Base-by-base conservation (phyloP, 768 basidiomycete species). In the Lentinus tigrinus region DNA sequence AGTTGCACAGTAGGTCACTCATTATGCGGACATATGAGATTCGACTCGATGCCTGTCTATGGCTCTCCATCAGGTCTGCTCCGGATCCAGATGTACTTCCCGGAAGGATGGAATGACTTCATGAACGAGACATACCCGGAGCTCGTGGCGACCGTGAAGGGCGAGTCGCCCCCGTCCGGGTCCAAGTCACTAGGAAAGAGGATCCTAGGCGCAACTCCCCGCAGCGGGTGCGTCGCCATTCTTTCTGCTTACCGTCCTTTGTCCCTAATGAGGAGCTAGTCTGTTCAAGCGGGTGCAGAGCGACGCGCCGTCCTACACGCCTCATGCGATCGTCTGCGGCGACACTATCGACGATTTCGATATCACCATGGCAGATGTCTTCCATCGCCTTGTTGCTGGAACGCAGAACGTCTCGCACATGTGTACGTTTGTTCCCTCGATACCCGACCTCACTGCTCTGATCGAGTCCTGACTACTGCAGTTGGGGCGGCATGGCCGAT, bases 1-100 rank as follows among this genome's bases (percentile, higher is more conserved):
- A 19, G n/a, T 47, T 60, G 14, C 58, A 49, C 26, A 14, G 58
- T 60, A 14, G 31, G 58, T n/a, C 36, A n/a, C n/a, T n/a, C n/a
- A n/a, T n/a, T n/a, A n/a, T n/a, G n/a, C n/a, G n/a, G n/a, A n/a
- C n/a, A n/a, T n/a, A n/a, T n/a, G n/a, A n/a, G n/a, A n/a, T n/a
- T n/a, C n/a, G n/a, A n/a, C n/a, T 46, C 13, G 24, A 24, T 47
- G 13, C 11, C 28, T n/a, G n/a, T n/a, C 4, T 4, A n/a, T 21
- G 4, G 28, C 28, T n/a, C n/a, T n/a, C n/a, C 55, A 4, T 21
- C 7, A 17, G 37, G 13, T 1, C 42, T 34, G 24, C 13, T 57
- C 26, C 37, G 19, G 23, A 4, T 1, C 10, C 60, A 52, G 4
- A 21, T 16, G 8, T 24, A 36, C 16, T 7, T 11, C 11, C 31